Evolutionary conservation across 306 rosid species (phyloP), one percentile per base, ranked within the genome.

Genomic region (Urtica urens): DNA sequence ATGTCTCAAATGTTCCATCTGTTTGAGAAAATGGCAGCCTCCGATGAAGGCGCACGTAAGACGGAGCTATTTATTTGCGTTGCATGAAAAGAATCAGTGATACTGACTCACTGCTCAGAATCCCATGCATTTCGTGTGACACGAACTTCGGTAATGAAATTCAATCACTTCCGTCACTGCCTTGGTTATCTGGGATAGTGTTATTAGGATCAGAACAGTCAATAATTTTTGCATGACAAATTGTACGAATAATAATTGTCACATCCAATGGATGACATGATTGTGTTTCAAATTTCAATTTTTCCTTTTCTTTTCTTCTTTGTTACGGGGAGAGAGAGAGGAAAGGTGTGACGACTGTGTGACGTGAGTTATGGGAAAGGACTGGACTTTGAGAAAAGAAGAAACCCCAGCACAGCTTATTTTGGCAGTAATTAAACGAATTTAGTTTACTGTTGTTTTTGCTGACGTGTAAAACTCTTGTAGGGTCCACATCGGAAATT

Each of bases 1-100:
- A 73, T 69, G 83, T 73, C 75, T 67, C 93, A 84, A 47, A 75
- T 76, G 74, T 72, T 62, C 92, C 90, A 58, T 73, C 78, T 63
- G 78, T 64, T 74, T 65, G 68, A 41, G 56, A 74, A 78, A 61
- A 60, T 43, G 78, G 75, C 59, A 64, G 71, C 78, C 63, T 64
- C 84, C 75, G 71, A 60, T 43, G 49, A 60, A 67, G 60, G 54
- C 74, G 72, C 79, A 73, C 70, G 53, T 56, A 49, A 23, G 39
- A 20, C 46, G 38, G 23, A n/a, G n/a, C n/a, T n/a, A n/a, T n/a
- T n/a, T n/a, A n/a, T n/a, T n/a, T n/a, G n/a, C n/a, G n/a, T 37
- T 43, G 53, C 50, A 57, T 57, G 50, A 30, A 57, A 57, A 23
- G 21, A 1, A 27, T 27, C 38, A 49, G 38, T 28, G 54, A 49